Base-by-base conservation (phyloP, 179 eudicot genomes). In the Silene noctiflora region DNA sequence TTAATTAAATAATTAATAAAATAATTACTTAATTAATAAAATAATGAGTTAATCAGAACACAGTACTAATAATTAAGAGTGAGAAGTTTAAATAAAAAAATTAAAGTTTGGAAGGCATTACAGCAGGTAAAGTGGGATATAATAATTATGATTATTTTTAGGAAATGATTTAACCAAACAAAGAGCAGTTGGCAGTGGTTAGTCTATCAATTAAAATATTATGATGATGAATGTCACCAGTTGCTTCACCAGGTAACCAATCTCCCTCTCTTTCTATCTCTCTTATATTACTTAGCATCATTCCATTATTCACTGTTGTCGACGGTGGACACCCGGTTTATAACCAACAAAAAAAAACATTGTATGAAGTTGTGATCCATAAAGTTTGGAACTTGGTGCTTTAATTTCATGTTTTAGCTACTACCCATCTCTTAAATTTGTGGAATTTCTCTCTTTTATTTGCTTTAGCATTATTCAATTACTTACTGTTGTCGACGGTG, bases 111-210 rank as follows among this genome's bases (percentile, higher is more conserved):
- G 4, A 73, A 74, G 42, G 21, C 29, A 59, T 65, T 72, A 65
- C 76, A 76, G 72, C 27, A 72, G 75, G 74, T 73, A 73, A 74
- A 81, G 78, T 13, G 66, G 74, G 72, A 73, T 46, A 46, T 46
- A 46, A 46, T 46, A 11, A 46, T 46, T 46, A 12, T 48, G 48
- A 39, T 76, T 80, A 63, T 61, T 77, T 14, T 31, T 62, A 76
- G 17, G 72, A 76, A 81, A 79, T 80, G 82, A 82, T 84, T 84
- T 84, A 88, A 84, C 84, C 89, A 85, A 83, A 79, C 83, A 81
- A 68, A 72, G 88, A 80, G 89, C 87, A 87, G 91, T 87, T 90
- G 92, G 83, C 87, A 87, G 87, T 87, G 69, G 87, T 85, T 89
- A 80, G 84, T 69, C 76, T 85, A 80, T 83, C 87, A 74, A 83